Base-by-base conservation (phyloP, 768 basidiomycete species). In the Mycena epipterygia region DNA sequence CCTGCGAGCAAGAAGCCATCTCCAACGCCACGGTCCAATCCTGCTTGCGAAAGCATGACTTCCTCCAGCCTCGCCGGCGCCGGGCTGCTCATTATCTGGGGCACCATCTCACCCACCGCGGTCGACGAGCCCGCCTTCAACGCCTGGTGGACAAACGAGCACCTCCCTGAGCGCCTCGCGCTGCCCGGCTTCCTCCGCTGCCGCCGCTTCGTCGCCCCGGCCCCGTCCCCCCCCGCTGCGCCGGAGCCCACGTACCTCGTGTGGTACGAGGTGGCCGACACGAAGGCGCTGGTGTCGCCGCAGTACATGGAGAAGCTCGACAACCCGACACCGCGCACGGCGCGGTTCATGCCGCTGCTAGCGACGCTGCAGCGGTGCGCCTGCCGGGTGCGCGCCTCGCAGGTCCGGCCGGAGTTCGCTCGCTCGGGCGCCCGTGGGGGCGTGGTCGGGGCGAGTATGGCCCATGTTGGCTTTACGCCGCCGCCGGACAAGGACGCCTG, bases 101-200 rank as follows among this genome's bases (percentile, higher is more conserved):
- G 63, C 52, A 64, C 52, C 63, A 64, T 64, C 53, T 56, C 63
- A 29, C 63, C 63, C 61, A 63, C 61, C 63, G 52, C 55, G 41
- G 37, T 64, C 52, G 63, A 64, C 41, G 63, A 64, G 63, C 63
- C 53, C 49, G 52, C 41, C 52, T 46, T 64, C 52, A 64, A 64
- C 52, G 63, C 55, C 37, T 64, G 63, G 63, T 64, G 63, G 63
- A 64, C 63, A 64, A 64, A 64, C 52, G 63, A 64, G 41, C 52
- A 64, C 52, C 63, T 64, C 63, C 63, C 63, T 19, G 52, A 64
- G 53, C 63, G 63, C 63, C 63, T 64, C 63, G 37, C 63, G 56
- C 63, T 64, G 41, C 63, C 63, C 55, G 63, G 63, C 63, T 64
- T 64, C 46, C 63, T 64, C 63, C 63, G 63, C 63, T 64, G 63